Base-by-base conservation (phyloP, 306 rosid genomes). In the Canavalia ensiformis region DNA sequence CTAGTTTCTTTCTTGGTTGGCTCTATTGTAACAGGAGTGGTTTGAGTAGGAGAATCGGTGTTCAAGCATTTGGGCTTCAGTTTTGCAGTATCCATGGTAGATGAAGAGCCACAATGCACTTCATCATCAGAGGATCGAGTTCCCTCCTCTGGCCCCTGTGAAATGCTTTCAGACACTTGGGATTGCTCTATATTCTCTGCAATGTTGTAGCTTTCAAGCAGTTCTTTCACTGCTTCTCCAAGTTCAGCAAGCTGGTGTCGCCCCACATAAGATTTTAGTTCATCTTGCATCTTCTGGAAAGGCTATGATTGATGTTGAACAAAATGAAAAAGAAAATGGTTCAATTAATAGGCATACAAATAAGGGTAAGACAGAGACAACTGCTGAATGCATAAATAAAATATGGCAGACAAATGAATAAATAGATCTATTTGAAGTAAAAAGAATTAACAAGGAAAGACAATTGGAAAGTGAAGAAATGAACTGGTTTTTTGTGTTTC, bases 51-150 rank as follows among this genome's bases (percentile, higher is more conserved):
- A 45, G 83, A 79, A 39, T 85, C 91, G 35, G 88, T 65, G 79
- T 87, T 87, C 56, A 81, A 79, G 46, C 84, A 82, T 81, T 88
- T 88, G 3, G 97, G 92, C 72, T 88, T 90, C 73, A 84, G 86
- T 72, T 88, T 88, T 77, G 79, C 83, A 75, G 80, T 50, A 55
- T 71, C 89, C 74, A 82, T 74, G 12, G 88, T 63, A 18, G 92
- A 84, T 51, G 90, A 78, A 59, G 90, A 81, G 87, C 88, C 87
- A 71, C 76, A 72, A 7, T 41, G 94, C 42, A 87, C 87, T 52
- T 90, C 98, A 68, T 91, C 98, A 80, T 89, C 97, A 51, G 95
- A 89, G 72, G 97, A 91, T 57, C 87, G 85, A 51, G 88, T 81
- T 66, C 87, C 93, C 81, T 89, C 88, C 50, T 91, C 92, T 41